A percentile compares a stretch with the other conserved stretches of the same genome.
Evolutionary conservation across 2,329 filamentous ascomycete genomes (phyloP).

Genomic region (Sclerotinia subarctica): DNA sequence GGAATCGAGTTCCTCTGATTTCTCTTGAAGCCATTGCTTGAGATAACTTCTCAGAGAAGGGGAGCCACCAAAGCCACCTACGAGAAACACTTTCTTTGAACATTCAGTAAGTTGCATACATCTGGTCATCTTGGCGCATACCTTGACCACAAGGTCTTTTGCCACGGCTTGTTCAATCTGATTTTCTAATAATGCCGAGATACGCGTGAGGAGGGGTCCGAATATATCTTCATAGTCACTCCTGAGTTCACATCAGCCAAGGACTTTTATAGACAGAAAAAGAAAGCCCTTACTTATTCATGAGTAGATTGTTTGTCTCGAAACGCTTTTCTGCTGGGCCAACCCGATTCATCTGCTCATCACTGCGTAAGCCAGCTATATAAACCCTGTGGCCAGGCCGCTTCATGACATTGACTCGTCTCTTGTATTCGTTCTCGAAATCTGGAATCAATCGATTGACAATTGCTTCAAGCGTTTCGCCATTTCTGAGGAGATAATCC

Average conservation of each 20-base stretch:
- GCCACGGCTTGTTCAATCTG: conserved; percentile 23
- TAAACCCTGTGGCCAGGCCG: conserved; percentile 9
- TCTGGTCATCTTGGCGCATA: not conserved
- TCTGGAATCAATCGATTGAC: conserved; percentile 17
- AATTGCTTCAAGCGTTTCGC: conserved; percentile 18
- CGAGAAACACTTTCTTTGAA: conserved; percentile 29
- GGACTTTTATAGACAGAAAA: not conserved
- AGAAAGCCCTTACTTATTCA: conserved; percentile 18
- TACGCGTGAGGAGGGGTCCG: conserved; percentile 21
- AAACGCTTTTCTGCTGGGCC: conserved; percentile 23
- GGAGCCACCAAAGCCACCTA: conserved; percentile 31
- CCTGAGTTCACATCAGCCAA: conserved; percentile 3
- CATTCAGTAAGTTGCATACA: not conserved
- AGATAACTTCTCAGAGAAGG: conserved; percentile 27
- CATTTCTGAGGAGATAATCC: conserved; percentile 19
- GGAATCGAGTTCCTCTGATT: not conserved
- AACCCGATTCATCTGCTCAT: conserved; percentile 16
- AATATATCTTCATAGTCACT: conserved; percentile 28
- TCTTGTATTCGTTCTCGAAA: conserved; percentile 24
- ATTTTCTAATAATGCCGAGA: conserved; percentile 15
- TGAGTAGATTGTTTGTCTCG: conserved; percentile 17
- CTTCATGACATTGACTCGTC: conserved; percentile 7
- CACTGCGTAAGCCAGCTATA: conserved; percentile 22
- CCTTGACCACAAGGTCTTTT: conserved; percentile 22
- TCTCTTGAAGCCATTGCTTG: conserved; percentile 12